phyloP scores from a whole-genome alignment of 805 yeast genomes.

The Candida ipomoeae region DNA sequence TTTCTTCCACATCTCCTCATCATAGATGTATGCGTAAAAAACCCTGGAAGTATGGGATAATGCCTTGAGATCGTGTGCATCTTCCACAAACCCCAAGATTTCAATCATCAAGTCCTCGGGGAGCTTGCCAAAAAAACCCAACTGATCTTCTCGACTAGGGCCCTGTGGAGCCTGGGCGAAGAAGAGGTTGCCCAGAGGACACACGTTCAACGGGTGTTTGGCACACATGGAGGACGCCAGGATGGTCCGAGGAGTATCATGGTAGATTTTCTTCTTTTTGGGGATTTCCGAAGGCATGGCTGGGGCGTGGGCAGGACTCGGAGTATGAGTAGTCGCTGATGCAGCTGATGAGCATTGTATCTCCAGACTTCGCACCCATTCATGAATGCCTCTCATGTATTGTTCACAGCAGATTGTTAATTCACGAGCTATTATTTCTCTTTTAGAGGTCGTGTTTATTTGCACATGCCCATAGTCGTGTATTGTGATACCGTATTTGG shows the following conservation, averaged over 20 bases:
- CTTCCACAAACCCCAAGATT: constrained; percentile 46
- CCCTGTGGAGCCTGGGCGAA: constrained; percentile 10
- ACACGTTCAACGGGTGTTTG: constrained; percentile 18
- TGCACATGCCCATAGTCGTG: too few relatives aligned
- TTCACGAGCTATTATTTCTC: too few relatives aligned
- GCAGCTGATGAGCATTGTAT: neutral
- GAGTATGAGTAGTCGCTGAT: neutral
- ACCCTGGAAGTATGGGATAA: constrained; percentile 61
- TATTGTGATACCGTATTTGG: too few relatives aligned
- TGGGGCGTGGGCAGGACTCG: neutral
- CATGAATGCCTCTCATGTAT: too few relatives aligned
- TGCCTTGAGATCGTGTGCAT: constrained; percentile 44
- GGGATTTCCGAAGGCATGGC: neutral
- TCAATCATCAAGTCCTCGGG: constrained; percentile 63
- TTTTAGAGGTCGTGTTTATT: too few relatives aligned
- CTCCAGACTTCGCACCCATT: too few relatives aligned
- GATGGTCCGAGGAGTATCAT: constrained; percentile 7
- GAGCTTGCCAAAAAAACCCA: constrained; percentile 52
- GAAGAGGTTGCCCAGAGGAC: constrained; percentile 17
- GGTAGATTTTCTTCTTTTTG: constrained; percentile 6
- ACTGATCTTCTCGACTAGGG: constrained; percentile 25
- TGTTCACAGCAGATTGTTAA: too few relatives aligned
- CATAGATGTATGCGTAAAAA: constrained; percentile 66
- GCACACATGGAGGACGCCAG: constrained; percentile 6
- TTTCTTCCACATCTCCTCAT: constrained; percentile 80